Evolutionary conservation across 1,139 yeast species (phyloP).

Genomic region (Magnusiomyces paraingens): DNA sequence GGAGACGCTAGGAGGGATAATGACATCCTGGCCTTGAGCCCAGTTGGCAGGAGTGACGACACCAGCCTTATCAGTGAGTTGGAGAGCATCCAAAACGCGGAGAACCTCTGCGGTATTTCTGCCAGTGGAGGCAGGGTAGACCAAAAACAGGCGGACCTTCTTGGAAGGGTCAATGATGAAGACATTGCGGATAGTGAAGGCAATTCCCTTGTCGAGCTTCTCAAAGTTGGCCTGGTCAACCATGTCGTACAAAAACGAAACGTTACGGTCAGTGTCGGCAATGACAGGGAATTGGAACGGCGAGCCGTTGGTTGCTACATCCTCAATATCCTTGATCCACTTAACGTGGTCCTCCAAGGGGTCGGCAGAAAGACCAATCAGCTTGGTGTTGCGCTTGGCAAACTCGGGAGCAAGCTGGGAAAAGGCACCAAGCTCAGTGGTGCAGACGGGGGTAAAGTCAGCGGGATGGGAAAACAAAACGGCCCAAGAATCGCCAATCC

Average conservation of each 20-base stretch:
- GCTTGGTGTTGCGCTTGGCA: slow-evolving; percentile 68
- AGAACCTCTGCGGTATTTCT: slow-evolving; percentile 84
- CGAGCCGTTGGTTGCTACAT: slow-evolving; percentile 55
- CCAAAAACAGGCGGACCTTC: slow-evolving; percentile 73
- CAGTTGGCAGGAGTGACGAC: slow-evolving; percentile 76
- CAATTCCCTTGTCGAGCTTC: slow-evolving; percentile 59
- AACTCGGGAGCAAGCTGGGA: slow-evolving; percentile 81
- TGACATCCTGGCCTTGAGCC: slow-evolving; percentile 76
- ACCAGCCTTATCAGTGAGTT: slow-evolving; percentile 70
- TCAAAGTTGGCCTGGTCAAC: slow-evolving; percentile 82
- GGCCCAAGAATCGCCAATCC: slow-evolving; percentile 75
- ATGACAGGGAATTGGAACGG: slow-evolving; percentile 78
- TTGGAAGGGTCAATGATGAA: slow-evolving; percentile 82
- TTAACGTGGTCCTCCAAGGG: slow-evolving; percentile 65
- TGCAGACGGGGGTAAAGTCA: slow-evolving; percentile 92
- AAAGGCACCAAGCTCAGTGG: slow-evolving; percentile 90
- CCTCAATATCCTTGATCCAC: slow-evolving; percentile 88
- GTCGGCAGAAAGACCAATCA: slow-evolving; percentile 81
- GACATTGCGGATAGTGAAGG: slow-evolving; percentile 81
- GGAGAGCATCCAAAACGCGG: slow-evolving; percentile 81
- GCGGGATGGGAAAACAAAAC: slow-evolving; percentile 89
- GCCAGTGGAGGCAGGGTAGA: slow-evolving; percentile 89
- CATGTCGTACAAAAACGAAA: slow-evolving; percentile 82
- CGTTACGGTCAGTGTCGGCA: slow-evolving; percentile 75
- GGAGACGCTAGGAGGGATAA: slow-evolving; percentile 76